Evolutionary conservation across 768 basidiomycete species (phyloP).

Genomic region (Gloeostereum incarnatum): DNA sequence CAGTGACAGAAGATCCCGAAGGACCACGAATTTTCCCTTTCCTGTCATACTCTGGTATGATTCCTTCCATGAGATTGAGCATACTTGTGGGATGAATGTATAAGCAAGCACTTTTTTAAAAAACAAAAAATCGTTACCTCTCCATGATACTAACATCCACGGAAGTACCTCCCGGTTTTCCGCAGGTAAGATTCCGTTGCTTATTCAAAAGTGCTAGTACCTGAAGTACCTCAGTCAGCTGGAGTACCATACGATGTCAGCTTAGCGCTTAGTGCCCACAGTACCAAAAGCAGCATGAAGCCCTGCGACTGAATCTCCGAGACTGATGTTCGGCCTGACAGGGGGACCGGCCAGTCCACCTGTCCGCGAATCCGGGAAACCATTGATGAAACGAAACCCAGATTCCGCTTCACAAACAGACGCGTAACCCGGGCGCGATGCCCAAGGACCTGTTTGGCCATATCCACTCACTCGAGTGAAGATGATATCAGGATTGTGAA

Average conservation of each 20-base stretch:
- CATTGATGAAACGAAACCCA: slow-evolving; percentile 68
- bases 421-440: slow-evolving; percentile 59
- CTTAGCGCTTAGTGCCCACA: slow-evolving; percentile 30
- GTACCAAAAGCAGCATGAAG: slow-evolving; percentile 70
- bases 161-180: slow-evolving; percentile 29
- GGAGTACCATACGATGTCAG: neutral
- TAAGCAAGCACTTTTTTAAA: neutral
- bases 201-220: slow-evolving; percentile 52
- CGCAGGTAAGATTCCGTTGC: slow-evolving; percentile 21
- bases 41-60: slow-evolving; percentile 68
- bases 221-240: slow-evolving; percentile 16
- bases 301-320: slow-evolving; percentile 66
- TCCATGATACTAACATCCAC: slow-evolving; percentile 76
- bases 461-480: slow-evolving; percentile 83
- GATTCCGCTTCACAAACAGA: slow-evolving; percentile 73
- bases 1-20: slow-evolving; percentile 67
- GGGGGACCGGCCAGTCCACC: slow-evolving; percentile 51
- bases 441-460: slow-evolving; percentile 70
- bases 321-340: slow-evolving; percentile 61
- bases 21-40: slow-evolving; percentile 64
- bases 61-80: slow-evolving; percentile 71
- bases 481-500: slow-evolving; percentile 80
- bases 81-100: slow-evolving; percentile 36
- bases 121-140: slow-evolving; percentile 26
- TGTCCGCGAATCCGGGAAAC: slow-evolving; percentile 44